Evolutionary conservation across 768 basidiomycete species (phyloP), one percentile per base, ranked within the genome.

Genomic region (Pleurotus giganteus): DNA sequence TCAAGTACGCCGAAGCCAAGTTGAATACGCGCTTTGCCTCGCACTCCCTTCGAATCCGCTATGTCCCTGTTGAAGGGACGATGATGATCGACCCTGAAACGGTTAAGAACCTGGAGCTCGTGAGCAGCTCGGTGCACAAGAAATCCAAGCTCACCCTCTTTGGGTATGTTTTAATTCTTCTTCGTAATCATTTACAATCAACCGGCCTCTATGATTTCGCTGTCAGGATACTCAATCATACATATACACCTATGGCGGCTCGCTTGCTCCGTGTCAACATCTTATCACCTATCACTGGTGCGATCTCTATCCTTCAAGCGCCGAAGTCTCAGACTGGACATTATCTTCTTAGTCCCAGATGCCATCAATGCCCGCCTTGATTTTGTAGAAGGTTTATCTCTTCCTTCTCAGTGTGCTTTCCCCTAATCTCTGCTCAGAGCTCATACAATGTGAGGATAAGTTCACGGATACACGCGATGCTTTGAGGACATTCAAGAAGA

Each of bases 11-110:
- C 19, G 91, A 95, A 64, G 69, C 70, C 2, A 80, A 81, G 47
- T 69, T 89, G 49, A 88, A 90, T 59, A 82, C 80, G 0, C 80
- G 84, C 12, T 98, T 90, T 65, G 78, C 89, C 1, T 68, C 79
- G 0, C 75, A 72, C 3, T 91, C 91, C 7, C 73, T 94, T 21
- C 79, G 85, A 29, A 91, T 94, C 53, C 78, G 83, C 19, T 94
- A 89, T 63, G 74, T 82, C 1, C 83, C 89, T 1, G 85, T 90
- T 0, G 91, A 95, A 65, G 95, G 95, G 0, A 95, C 92, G 0
- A 91, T 98, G 89, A 81, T 97, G 80, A 89, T 99, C 59, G 97
- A 98, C 64, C 79, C 85, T 0, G 94, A 94, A 57, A 94, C 90
- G 0, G 91, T 85, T 2, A 81, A 82, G 37, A 94, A 96, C 66